Percentiles rank a stretch among this genome's conserved stretches.
Evolutionary conservation across 2,329 filamentous ascomycete species (phyloP).

Genomic region (Penicillium sclerotigenum): DNA sequence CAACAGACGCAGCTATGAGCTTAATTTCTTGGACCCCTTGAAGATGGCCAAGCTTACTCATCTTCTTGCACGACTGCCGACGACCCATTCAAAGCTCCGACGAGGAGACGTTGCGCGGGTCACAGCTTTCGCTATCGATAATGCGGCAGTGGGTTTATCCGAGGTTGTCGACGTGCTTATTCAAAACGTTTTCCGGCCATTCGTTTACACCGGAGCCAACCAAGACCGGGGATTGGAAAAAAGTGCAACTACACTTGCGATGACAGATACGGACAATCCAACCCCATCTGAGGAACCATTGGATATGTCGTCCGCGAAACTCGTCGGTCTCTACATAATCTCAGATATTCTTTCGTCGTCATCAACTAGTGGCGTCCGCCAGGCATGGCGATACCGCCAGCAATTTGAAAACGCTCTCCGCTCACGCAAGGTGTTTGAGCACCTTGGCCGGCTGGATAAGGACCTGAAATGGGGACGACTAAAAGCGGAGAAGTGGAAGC

Average conservation of each 20-base stretch:
- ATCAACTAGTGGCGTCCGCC: slow-evolving; percentile 69
- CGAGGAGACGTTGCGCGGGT: slow-evolving; percentile 84
- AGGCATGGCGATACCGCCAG: slow-evolving; percentile 82
- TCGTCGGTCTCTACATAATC: slow-evolving; percentile 78
- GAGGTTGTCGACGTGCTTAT: slow-evolving; percentile 90
- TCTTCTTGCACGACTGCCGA: slow-evolving; percentile 77
- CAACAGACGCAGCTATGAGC: slow-evolving; percentile 44
- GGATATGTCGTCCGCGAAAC: slow-evolving; percentile 69
- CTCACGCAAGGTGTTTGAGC: slow-evolving; percentile 67
- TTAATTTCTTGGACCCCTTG: slow-evolving; percentile 72
- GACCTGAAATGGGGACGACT: slow-evolving; percentile 75
- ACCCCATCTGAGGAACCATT: slow-evolving; percentile 43
- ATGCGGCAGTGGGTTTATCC: slow-evolving; percentile 78
- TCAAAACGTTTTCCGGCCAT: slow-evolving; percentile 73
- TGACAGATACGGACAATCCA: slow-evolving; percentile 35
- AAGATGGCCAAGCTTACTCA: slow-evolving; percentile 82
- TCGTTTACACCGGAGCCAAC: slow-evolving; percentile 70
- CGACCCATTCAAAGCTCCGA: slow-evolving; percentile 67
- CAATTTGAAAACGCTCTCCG: slow-evolving; percentile 73
- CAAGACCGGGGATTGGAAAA: slow-evolving; percentile 45
- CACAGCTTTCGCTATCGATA: slow-evolving; percentile 82
- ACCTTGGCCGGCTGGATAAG: slow-evolving; percentile 69
- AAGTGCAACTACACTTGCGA: slow-evolving; percentile 32
- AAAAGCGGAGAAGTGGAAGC: slow-evolving; percentile 79
- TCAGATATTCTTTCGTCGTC: slow-evolving; percentile 78